phyloP scores from a whole-genome alignment of 805 yeast species.

The Wickerhamiella alocasiicola region DNA sequence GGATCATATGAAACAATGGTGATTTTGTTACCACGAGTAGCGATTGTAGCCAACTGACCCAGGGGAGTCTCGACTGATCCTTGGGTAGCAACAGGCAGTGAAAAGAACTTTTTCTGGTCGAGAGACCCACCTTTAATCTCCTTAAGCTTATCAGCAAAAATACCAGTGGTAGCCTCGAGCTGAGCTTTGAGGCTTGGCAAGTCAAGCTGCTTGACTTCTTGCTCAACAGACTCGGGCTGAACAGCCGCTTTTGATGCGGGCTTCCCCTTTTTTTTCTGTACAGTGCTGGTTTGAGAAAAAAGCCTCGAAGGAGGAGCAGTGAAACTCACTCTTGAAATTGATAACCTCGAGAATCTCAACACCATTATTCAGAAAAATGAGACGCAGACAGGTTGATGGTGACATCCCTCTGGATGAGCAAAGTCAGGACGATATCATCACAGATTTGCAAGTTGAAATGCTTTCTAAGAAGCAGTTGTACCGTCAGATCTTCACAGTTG shows the following conservation, averaged over 20 bases:
- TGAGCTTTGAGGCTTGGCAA: conserved; percentile 31
- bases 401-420: conserved; percentile 20
- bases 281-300: not conserved
- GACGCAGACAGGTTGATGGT: conserved; percentile 5
- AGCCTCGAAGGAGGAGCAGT: not conserved
- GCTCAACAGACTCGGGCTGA: conserved; percentile 4
- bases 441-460: conserved; percentile 20
- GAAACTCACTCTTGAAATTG: too few species aligned
- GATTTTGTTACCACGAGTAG: conserved; percentile 28
- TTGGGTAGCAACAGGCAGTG: conserved; percentile 39
- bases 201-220: conserved; percentile 13
- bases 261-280: conserved; percentile 12
- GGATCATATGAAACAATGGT: conserved; percentile 80
- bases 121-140: conserved; percentile 61
- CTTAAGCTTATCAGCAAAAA: conserved; percentile 42
- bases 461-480: conserved; percentile 17
- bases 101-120: conserved; percentile 53
- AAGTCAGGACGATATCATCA: conserved; percentile 25
- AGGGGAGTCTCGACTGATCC: conserved; percentile 38
- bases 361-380: conserved; percentile 3
- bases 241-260: too few species aligned
- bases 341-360: too few species aligned
- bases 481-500: conserved; percentile 21
- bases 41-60: conserved; percentile 30
- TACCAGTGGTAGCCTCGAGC: conserved; percentile 39